phyloP scores from a whole-genome alignment of 768 basidiomycete genomes.

The Lyophyllum atratum region DNA sequence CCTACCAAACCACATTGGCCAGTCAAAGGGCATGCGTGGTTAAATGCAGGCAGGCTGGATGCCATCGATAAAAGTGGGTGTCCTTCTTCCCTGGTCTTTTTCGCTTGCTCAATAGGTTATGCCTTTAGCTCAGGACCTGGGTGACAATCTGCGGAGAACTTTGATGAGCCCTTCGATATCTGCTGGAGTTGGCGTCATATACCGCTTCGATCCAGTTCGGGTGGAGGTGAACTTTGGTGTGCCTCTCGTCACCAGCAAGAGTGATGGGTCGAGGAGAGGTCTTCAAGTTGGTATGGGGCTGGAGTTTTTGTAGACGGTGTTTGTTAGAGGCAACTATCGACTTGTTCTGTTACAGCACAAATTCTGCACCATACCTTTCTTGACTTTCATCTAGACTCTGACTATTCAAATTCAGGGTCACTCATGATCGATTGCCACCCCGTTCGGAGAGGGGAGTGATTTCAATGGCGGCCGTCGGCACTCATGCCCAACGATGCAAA shows the following conservation, averaged over 20 bases:
- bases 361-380: no score
- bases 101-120: slow-evolving; percentile 1
- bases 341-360: neutral
- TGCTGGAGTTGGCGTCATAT: slow-evolving; percentile 81
- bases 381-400: neutral
- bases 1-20: slow-evolving; percentile 82
- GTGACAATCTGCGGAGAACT: slow-evolving; percentile 39
- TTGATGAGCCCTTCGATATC: slow-evolving; percentile 69
- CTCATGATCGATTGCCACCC: no score
- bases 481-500: no score
- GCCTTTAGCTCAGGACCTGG: slow-evolving; percentile 35
- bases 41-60: slow-evolving; percentile 81
- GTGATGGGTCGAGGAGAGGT: slow-evolving; percentile 69
- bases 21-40: slow-evolving; percentile 74
- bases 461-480: no score
- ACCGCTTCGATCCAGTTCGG: slow-evolving; percentile 81
- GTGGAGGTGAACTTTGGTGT: slow-evolving; percentile 88
- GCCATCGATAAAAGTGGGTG: slow-evolving; percentile 55
- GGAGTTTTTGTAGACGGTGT: slow-evolving; percentile 62
- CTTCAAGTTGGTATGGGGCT: slow-evolving; percentile 82
- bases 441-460: no score
- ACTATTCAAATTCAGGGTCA: no score
- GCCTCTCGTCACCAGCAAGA: slow-evolving; percentile 69
- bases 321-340: neutral
- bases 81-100: neutral